Evolutionary conservation across 768 basidiomycete genomes (phyloP).

Genomic region (Suillus cothurnatus): DNA sequence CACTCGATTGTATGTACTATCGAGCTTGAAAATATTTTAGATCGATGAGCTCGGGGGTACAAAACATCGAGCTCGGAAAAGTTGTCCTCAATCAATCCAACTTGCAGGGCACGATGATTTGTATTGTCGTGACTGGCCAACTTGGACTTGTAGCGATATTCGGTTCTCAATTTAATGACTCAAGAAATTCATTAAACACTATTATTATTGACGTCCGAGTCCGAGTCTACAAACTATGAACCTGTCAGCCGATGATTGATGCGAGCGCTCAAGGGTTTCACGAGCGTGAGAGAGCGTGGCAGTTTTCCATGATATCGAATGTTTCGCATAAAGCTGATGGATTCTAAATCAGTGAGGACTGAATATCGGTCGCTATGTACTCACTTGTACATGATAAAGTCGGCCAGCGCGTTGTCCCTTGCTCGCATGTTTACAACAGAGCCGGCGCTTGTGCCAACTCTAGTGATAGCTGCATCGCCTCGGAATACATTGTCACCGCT

Average conservation of each 20-base stretch:
- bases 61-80: too few relatives aligned
- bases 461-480: constrained; percentile 10
- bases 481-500: not conserved
- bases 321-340: constrained; percentile 2
- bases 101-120: too few relatives aligned
- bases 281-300: not conserved
- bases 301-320: not conserved
- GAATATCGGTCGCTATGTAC: not conserved
- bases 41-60: too few relatives aligned
- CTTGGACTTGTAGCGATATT: too few relatives aligned
- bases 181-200: too few relatives aligned
- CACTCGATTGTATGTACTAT: too few relatives aligned
- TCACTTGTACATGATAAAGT: constrained; percentile 16
- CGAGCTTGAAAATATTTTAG: too few relatives aligned
- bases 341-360: not conserved
- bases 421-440: constrained; percentile 13
- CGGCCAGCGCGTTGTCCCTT: constrained; percentile 3
- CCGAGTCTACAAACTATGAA: too few relatives aligned
- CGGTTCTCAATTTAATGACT: too few relatives aligned
- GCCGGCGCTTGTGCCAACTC: not conserved
- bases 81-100: too few relatives aligned
- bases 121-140: too few relatives aligned
- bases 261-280: not conserved
- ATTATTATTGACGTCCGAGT: too few relatives aligned
- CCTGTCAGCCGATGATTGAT: not conserved